Percentiles rank a stretch among this genome's conserved stretches.
Conservation (phyloP, 148 eudicot species). For the Persicaria maculosa region DNA sequence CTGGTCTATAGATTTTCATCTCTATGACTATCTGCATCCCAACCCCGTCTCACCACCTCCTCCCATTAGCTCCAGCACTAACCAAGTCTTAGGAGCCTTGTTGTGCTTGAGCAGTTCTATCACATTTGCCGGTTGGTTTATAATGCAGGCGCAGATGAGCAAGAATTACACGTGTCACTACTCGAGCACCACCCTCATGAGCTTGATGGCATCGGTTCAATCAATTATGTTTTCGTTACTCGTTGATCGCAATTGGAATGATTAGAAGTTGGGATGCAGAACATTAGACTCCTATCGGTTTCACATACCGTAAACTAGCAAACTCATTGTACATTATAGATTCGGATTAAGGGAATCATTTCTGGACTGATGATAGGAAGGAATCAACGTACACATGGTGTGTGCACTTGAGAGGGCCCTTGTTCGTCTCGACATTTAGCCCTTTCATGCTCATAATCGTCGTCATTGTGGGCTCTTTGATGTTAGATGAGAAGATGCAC, state of each 20-base stretch:
- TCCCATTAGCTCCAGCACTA: background rate
- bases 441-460: constrained; percentile 48
- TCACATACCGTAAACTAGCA: constrained; percentile 13
- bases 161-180: constrained; percentile 39
- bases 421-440: constrained; percentile 51
- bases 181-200: constrained; percentile 49
- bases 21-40: constrained; percentile 15
- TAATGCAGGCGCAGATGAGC: constrained; percentile 46
- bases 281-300: constrained; percentile 46
- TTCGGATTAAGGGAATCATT: background rate
- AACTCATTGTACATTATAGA: background rate
- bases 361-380: constrained; percentile 27
- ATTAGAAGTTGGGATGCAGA: constrained; percentile 72
- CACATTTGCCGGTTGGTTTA: constrained; percentile 32
- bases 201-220: constrained; percentile 41
- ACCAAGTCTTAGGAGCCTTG: constrained; percentile 27
- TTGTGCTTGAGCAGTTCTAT: constrained; percentile 26
- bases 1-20: constrained; percentile 37
- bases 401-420: constrained; percentile 44
- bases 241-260: constrained; percentile 39
- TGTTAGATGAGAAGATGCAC: constrained; percentile 41
- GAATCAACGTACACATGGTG: constrained; percentile 26
- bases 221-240: constrained; percentile 30
- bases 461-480: constrained; percentile 34
- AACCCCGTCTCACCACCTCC: constrained; percentile 10